A percentile compares a stretch with the other conserved stretches of the same genome.
Conservation (phyloP, 495 filamentous ascomycete species). For the Neurospora sp. region DNA sequence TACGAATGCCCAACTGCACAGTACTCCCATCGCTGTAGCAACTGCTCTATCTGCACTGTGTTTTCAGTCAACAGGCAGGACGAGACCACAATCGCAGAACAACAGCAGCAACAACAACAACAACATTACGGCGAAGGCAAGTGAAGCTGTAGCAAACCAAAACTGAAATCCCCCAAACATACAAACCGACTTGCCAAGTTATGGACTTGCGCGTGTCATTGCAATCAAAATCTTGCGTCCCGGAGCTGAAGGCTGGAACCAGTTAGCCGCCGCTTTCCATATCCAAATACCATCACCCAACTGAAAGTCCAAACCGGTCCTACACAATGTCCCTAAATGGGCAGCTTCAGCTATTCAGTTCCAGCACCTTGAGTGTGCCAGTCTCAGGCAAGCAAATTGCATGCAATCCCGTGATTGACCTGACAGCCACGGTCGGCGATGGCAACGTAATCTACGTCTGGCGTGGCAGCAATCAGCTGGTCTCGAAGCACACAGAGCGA, state of each 20-base stretch:
- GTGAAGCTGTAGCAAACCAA: background rate
- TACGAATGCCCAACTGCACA: background rate
- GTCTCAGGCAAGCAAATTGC: slow-evolving; percentile 40
- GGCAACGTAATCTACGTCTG: slow-evolving; percentile 58
- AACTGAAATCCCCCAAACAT: background rate
- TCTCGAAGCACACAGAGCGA: slow-evolving; percentile 37
- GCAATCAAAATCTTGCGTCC: background rate
- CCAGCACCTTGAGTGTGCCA: slow-evolving; percentile 32
- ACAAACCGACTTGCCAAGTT: background rate
- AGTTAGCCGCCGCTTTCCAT: background rate
- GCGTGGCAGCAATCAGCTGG: slow-evolving; percentile 33
- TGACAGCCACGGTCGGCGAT: slow-evolving; percentile 64
- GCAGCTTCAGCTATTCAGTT: slow-evolving; percentile 30
- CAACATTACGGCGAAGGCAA: background rate
- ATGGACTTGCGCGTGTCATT: background rate
- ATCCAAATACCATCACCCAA: background rate
- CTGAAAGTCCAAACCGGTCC: background rate
- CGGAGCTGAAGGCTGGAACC: background rate
- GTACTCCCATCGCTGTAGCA: background rate
- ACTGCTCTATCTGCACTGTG: background rate
- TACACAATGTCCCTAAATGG: slow-evolving; percentile 18
- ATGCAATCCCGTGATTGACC: slow-evolving; percentile 76
- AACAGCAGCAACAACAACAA: background rate
- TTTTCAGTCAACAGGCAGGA: background rate
- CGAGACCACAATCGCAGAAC: background rate